Conservation (phyloP, 1,284 basidiomycete genomes). For the Laetiporus sulphureus region DNA sequence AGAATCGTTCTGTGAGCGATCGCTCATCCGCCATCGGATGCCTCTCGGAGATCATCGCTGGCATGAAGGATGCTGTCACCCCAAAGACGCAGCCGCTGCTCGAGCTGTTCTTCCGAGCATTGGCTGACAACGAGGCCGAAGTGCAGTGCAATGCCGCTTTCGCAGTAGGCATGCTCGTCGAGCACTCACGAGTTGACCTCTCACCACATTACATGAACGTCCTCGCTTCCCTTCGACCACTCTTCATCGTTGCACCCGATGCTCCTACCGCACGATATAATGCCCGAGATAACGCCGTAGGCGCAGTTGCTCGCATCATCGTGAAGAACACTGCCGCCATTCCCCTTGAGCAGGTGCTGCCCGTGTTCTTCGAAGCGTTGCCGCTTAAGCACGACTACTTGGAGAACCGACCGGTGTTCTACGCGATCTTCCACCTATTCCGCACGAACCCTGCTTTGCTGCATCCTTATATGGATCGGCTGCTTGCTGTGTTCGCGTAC, state of each 20-base stretch:
- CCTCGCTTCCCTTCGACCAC: conserved; percentile 74
- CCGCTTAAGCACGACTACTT: conserved; percentile 87
- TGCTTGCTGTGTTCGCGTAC: conserved; percentile 79
- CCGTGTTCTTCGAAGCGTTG: conserved; percentile 76
- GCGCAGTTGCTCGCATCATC: conserved; percentile 88
- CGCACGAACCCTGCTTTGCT: conserved; percentile 67
- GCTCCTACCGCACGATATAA: conserved; percentile 64
- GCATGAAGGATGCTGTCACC: conserved; percentile 85
- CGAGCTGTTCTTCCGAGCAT: conserved; percentile 78
- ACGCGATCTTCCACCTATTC: conserved; percentile 87
- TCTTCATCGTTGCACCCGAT: conserved; percentile 69
- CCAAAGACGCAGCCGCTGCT: conserved; percentile 83
- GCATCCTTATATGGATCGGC: conserved; percentile 72
- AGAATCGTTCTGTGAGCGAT: conserved; percentile 84
- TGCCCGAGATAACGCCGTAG: conserved; percentile 94
- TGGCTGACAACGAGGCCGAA: conserved; percentile 84
- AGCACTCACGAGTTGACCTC: conserved; percentile 83
- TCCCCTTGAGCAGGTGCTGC: conserved; percentile 88
- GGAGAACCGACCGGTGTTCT: conserved; percentile 89
- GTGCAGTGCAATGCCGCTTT: conserved; percentile 97
- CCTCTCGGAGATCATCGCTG: conserved; percentile 92
- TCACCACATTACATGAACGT: conserved; percentile 79
- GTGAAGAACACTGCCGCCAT: conserved; percentile 76
- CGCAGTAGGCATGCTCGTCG: conserved; percentile 87
- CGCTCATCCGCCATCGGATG: conserved; percentile 92